Base-by-base conservation (phyloP, 768 basidiomycete species). In the Xerocomellus dryophilus region DNA sequence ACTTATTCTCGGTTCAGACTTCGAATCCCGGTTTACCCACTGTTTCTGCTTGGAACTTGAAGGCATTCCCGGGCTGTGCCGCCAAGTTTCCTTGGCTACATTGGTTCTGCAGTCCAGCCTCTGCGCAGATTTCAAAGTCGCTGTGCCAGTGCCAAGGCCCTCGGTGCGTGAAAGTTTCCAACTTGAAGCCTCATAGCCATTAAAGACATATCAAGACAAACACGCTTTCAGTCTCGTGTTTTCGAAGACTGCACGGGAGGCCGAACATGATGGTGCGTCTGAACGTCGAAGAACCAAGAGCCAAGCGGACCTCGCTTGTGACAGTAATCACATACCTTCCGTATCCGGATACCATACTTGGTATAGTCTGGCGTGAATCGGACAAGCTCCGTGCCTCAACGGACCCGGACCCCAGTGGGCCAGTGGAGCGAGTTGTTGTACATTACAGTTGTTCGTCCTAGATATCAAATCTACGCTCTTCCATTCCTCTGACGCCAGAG, bases 391-490 rank as follows among this genome's bases (percentile, higher is more conserved):
- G 20, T 20, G 20, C 7, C 5, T 10, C 10, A 6, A n/a, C n/a
- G n/a, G n/a, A n/a, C n/a, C n/a, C n/a, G 11, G 12, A 21, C 39
- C 18, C 11, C n/a, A n/a, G n/a, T 5, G 1, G 17, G 6, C 17
- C 15, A 5, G 6, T 12, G n/a, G n/a, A n/a, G n/a, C n/a, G n/a
- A n/a, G n/a, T n/a, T n/a, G 12, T 41, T 8, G 18, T 43, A 21
- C 43, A 20, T 15, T 21, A 7, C 18, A 23, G 4, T 49, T 27
- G 32, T 36, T n/a, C 32, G 6, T 36, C 25, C 55, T 66, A 71
- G n/a, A 73, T 52, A 55, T 73, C 72, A 31, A 71, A 71, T 44
- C 70, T 60, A 38, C 72, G 66, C 12, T 71, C 69, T 50, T 71
- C 72, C 35, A 70, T 53, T 35, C 70, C 72, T 41, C 61, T 59